These are phyloP conservation scores for Omphalotus olearius DNA, from an alignment of 1,284 basidiomycete species.

Conservation along the genomic window DNA sequence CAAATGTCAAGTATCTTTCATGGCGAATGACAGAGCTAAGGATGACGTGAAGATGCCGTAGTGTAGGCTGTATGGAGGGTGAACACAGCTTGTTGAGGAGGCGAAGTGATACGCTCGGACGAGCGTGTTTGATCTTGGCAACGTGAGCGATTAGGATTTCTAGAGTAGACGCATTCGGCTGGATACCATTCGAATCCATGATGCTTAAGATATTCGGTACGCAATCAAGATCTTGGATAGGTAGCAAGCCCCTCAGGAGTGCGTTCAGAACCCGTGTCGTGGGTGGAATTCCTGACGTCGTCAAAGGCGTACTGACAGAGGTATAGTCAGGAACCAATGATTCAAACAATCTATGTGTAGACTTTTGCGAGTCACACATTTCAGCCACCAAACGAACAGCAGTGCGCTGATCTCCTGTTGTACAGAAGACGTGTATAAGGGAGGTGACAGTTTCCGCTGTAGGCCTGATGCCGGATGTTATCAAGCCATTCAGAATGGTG, in stretches of 20 bases:
- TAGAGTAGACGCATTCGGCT: constrained; percentile 48
- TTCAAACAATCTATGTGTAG: constrained; percentile 16
- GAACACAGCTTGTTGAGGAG: constrained; percentile 41
- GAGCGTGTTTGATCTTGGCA: constrained; percentile 32
- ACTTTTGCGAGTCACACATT: constrained; percentile 30
- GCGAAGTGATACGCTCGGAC: constrained; percentile 41
- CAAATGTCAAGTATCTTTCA: constrained; percentile 39
- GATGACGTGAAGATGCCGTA: constrained; percentile 47
- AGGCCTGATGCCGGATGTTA: constrained; percentile 34
- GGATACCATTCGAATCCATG: constrained; percentile 47
- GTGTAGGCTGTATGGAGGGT: constrained; percentile 34
- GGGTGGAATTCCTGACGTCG: constrained; percentile 33
- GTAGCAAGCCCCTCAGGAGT: constrained; percentile 45
- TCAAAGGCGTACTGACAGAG: constrained; percentile 13
- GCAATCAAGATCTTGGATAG: constrained; percentile 40
- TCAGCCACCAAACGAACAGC: constrained; percentile 48
- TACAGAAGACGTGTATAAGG: constrained; percentile 52
- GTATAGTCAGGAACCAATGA: constrained; percentile 16
- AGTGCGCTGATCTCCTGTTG: constrained; percentile 36
- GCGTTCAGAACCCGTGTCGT: constrained; percentile 56
- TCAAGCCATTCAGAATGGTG: constrained; percentile 46
- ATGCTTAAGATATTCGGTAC: constrained; percentile 42
- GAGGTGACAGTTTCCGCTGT: constrained; percentile 46
- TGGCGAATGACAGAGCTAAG: constrained; percentile 43
- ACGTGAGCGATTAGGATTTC: constrained; percentile 52